phyloP scores from a whole-genome alignment of 257 asterid species.

The Nyctanthes arbortristis region DNA sequence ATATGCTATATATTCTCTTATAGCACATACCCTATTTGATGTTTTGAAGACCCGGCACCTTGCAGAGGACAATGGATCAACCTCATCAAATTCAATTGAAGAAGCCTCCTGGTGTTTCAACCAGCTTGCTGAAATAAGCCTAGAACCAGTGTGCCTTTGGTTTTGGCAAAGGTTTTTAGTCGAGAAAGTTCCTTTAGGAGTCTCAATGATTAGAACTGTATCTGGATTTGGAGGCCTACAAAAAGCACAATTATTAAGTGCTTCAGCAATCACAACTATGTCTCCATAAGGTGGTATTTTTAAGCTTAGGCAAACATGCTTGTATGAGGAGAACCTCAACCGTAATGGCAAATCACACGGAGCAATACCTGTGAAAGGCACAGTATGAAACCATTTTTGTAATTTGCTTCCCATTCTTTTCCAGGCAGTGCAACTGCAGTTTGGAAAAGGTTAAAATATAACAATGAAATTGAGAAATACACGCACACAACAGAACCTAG shows the following conservation, averaged over 20 bases:
- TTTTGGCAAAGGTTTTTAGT: slow-evolving; percentile 78
- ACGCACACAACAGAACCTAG: background rate
- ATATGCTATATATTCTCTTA: too few relatives aligned
- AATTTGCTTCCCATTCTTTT: slow-evolving; percentile 85
- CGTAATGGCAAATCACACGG: background rate
- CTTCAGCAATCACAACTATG: too few relatives aligned
- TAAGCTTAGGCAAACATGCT: too few relatives aligned
- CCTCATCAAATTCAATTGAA: slow-evolving; percentile 50
- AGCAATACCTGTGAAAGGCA: slow-evolving; percentile 86
- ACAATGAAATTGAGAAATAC: slow-evolving; percentile 6
- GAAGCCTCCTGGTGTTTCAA: slow-evolving; percentile 69
- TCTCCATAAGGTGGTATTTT: too few relatives aligned
- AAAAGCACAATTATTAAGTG: too few relatives aligned
- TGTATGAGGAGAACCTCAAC: background rate
- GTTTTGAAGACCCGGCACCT: slow-evolving; percentile 68
- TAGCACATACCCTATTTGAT: slow-evolving; percentile 48
- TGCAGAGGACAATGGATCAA: slow-evolving; percentile 85
- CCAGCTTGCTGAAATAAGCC: slow-evolving; percentile 81
- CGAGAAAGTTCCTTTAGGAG: slow-evolving; percentile 79
- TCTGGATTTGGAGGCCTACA: slow-evolving; percentile 87
- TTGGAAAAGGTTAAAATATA: slow-evolving; percentile 27
- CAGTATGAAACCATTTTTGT: slow-evolving; percentile 96
- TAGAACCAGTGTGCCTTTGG: slow-evolving; percentile 70
- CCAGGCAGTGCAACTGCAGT: slow-evolving; percentile 91
- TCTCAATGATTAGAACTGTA: slow-evolving; percentile 84